These are phyloP conservation scores for Wickerhamiella cacticola DNA, from an alignment of 805 yeast species.

Conservation along the genomic window DNA sequence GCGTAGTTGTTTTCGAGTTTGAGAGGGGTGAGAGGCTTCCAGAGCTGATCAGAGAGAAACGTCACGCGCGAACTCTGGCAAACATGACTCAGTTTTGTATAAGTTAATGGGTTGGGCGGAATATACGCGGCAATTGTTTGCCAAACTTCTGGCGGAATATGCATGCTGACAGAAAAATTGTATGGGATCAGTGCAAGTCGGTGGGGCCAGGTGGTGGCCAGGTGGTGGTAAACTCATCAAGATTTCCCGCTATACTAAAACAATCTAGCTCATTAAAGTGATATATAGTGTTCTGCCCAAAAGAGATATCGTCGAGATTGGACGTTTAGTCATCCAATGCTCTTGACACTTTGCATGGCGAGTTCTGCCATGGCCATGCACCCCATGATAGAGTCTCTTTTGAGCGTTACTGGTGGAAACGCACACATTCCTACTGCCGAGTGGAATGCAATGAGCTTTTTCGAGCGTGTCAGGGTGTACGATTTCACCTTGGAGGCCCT, in stretches of 20 bases:
- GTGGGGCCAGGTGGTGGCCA: no score
- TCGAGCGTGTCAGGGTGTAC: conserved; percentile 45
- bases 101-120: not conserved
- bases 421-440: conserved; percentile 32
- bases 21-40: conserved; percentile 1
- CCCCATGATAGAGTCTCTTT: conserved; percentile 1
- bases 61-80: not conserved
- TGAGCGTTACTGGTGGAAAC: conserved; percentile 14
- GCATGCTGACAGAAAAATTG: conserved; percentile 5
- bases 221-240: no score
- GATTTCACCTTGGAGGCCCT: conserved; percentile 68
- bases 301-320: no score
- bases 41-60: not conserved
- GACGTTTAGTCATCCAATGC: conserved; percentile 6
- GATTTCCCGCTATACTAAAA: no score
- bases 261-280: no score
- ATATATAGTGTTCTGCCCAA: no score
- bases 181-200: no score
- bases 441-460: conserved; percentile 45
- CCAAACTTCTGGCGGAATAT: conserved; percentile 7
- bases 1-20: not conserved
- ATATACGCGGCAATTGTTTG: not conserved
- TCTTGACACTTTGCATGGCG: conserved; percentile 3
- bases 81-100: not conserved
- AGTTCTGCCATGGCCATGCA: conserved; percentile 10